Conservation (phyloP, 306 rosid species). For the Fragaria iinumae region DNA sequence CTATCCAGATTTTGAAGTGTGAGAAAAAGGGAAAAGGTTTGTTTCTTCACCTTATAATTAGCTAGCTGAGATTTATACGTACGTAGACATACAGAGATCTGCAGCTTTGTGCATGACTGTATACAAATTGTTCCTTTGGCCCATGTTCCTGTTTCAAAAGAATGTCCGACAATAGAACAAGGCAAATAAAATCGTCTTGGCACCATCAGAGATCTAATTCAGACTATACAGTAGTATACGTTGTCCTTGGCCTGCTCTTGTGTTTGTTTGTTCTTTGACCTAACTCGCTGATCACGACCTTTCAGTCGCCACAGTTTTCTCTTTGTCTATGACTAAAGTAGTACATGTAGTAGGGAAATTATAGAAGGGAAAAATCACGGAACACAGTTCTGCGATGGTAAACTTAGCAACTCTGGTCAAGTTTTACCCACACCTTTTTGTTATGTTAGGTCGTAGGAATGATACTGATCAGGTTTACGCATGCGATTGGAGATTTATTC, state of each 20-base stretch:
- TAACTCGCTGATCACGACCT: slow-evolving; percentile 20
- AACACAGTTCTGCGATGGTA: not conserved
- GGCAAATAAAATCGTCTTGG: slow-evolving; percentile 13
- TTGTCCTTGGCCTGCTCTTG: not conserved
- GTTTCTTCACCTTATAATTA: slow-evolving; percentile 8
- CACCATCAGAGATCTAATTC: not conserved
- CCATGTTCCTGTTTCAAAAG: not conserved
- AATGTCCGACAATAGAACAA: slow-evolving; percentile 42
- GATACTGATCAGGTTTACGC: not conserved
- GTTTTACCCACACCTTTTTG: too few species aligned
- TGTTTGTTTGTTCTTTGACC: slow-evolving; percentile 23
- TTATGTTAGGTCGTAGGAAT: not conserved
- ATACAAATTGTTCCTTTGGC: slow-evolving; percentile 1
- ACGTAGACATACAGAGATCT: slow-evolving; percentile 10
- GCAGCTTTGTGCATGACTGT: slow-evolving; percentile 32
- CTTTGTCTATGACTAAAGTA: not conserved
- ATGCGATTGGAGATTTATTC: not conserved
- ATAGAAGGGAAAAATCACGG: not conserved
- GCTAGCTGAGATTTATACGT: not conserved
- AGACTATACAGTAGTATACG: not conserved
- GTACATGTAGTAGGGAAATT: too few species aligned
- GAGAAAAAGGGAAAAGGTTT: slow-evolving; percentile 21
- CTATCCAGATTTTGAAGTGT: not conserved
- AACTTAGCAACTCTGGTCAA: not conserved
- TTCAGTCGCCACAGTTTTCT: slow-evolving; percentile 14